Base-by-base conservation (phyloP, 2,329 filamentous ascomycete species). In the Colletotrichum phormii region DNA sequence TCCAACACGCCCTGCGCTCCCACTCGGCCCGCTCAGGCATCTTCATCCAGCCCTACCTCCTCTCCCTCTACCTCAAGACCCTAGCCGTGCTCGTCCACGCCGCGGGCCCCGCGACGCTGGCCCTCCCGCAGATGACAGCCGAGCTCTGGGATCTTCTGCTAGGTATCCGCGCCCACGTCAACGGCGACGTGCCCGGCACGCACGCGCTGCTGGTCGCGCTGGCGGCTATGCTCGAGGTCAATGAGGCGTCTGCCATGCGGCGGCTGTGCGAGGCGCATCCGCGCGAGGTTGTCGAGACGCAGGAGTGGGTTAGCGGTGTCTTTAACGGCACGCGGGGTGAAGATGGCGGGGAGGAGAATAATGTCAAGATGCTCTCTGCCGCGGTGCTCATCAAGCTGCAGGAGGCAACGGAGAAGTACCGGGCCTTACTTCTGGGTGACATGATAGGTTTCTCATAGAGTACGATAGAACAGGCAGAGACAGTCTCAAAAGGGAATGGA, bases 111-210 rank as follows among this genome's bases (percentile, higher is more conserved):
- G 91, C 92, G 66, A 95, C 94, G 0, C 86, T 95, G 0, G 87
- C 90, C 1, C 88, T 98, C 0, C 91, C 93, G 1, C 90, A 94
- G 67, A 91, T 98, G 86, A 98, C 95, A 1, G 86, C 90, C 11
- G 95, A 98, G 82, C 89, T 97, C 22, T 95, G 95, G 90, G 89
- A 93, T 58, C 83, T 99, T n/a, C 85, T 98, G 3, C 89, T 98
- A 0, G 77, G 89, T 2, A 86, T 98, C 2, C 88, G 93, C 7
- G 90, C 86, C 55, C 83, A 86, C 58, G 86, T 87, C 51, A 86
- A 87, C 33, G 89, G 88, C 1, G 93, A 97, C 75, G 82, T 92
- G 1, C 84, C 86, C 0, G 89, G 98, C 1, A 87, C 94, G 24
- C 91, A 93, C 60, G 93, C 94, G 0, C 86, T 97, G 69, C 84